Evolutionary conservation across 1,139 yeast species (phyloP).

Genomic region (Candida pseudoviswanathii): DNA sequence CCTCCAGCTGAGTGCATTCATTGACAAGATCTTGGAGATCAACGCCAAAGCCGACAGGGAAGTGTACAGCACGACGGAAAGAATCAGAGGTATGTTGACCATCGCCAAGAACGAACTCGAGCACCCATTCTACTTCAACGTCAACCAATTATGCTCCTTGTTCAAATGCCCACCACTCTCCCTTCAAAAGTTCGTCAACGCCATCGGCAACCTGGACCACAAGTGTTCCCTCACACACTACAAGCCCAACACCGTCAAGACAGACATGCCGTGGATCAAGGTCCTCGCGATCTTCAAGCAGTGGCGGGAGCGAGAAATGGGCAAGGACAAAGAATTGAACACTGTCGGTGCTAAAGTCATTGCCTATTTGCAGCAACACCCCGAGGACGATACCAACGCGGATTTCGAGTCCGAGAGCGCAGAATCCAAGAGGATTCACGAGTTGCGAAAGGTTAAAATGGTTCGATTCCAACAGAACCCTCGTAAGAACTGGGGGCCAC

Average conservation of each 20-base stretch:
- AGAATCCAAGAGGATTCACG: conserved; percentile 55
- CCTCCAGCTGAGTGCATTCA: conserved; percentile 68
- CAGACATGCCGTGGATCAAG: conserved; percentile 83
- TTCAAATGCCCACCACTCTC: conserved; percentile 86
- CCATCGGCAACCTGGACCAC: conserved; percentile 84
- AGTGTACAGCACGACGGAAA: conserved; percentile 55
- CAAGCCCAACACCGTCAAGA: conserved; percentile 80
- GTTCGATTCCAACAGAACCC: conserved; percentile 92
- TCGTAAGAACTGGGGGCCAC: conserved; percentile 95
- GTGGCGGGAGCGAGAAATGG: conserved; percentile 38
- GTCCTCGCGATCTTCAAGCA: conserved; percentile 72
- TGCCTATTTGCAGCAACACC: conserved; percentile 29
- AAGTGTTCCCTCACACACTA: conserved; percentile 87
- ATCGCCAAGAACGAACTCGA: conserved; percentile 73
- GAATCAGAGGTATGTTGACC: conserved; percentile 91
- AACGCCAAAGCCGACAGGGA: conserved; percentile 27
- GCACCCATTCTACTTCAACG: conserved; percentile 73
- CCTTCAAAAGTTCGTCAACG: conserved; percentile 68
- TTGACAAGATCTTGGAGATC: conserved; percentile 60
- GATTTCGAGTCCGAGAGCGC: conserved; percentile 53
- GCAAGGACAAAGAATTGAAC: neutral
- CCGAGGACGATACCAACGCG: conserved; percentile 30
- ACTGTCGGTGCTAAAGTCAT: conserved; percentile 69
- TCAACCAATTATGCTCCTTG: conserved; percentile 73
- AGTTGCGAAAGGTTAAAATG: conserved; percentile 71